These are phyloP conservation scores for Cladophialophora psammophila DNA, from an alignment of 2,329 filamentous ascomycete genomes.

Conservation along the genomic window DNA sequence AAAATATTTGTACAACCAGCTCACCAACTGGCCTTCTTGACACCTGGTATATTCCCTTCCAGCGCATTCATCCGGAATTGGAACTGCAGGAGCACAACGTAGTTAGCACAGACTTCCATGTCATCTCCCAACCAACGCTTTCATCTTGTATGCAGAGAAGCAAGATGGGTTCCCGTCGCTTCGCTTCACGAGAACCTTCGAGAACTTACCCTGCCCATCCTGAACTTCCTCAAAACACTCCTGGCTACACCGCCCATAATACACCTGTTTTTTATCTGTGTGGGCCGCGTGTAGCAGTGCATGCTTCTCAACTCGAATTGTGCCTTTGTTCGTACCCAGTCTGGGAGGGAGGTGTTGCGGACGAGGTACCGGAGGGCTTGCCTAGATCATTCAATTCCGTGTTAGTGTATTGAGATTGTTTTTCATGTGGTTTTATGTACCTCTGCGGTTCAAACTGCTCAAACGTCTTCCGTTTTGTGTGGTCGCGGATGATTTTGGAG, in stretches of 20 bases:
- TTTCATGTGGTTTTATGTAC: conserved; percentile 55
- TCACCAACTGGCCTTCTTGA: conserved; percentile 97
- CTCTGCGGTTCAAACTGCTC: conserved; percentile 86
- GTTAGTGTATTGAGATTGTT: not conserved
- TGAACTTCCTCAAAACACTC: conserved; percentile 92
- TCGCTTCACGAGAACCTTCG: not conserved
- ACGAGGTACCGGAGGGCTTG: conserved; percentile 94
- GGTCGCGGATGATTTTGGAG: conserved; percentile 85
- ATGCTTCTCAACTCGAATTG: conserved; percentile 93
- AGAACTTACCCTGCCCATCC: conserved; percentile 80
- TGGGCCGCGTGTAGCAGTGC: conserved; percentile 93
- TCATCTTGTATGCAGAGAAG: not conserved
- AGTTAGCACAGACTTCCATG: not conserved
- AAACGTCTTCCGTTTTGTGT: conserved; percentile 95
- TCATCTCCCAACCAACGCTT: not conserved
- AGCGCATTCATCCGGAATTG: conserved; percentile 92
- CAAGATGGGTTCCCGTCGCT: not conserved
- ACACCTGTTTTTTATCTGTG: conserved; percentile 93
- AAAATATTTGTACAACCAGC: conserved; percentile 10
- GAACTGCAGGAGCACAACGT: conserved; percentile 64
- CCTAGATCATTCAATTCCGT: conserved; percentile 56
- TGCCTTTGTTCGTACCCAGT: conserved; percentile 83
- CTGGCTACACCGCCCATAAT: conserved; percentile 88
- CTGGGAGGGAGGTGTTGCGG: conserved; percentile 85
- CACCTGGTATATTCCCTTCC: conserved; percentile 83